Base-by-base conservation (phyloP, 495 filamentous ascomycete species). In the Tuber microsphaerosporum region DNA sequence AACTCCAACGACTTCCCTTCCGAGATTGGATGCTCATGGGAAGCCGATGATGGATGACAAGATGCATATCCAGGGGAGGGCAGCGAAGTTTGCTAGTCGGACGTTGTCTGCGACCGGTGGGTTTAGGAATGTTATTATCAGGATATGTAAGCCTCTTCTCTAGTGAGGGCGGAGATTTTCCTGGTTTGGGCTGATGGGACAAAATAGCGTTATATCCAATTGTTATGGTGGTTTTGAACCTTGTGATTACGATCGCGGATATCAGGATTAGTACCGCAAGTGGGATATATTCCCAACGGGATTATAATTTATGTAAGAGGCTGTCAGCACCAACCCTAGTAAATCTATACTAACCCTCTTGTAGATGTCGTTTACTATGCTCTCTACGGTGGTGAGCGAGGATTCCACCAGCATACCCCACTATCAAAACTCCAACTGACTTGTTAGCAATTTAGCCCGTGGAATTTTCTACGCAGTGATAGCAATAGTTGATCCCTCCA, bases 291-390 rank as follows among this genome's bases (percentile, higher is more conserved):
- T 72, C 77, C 22, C 37, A 51, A 37, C 17, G 45, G 26, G 76
- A 79, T 68, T 79, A 79, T 44, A 56, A 71, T 68, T 65, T 79
- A 7, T 79, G 77, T 79, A 69, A 14, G 72, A 34, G 3, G 5
- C 7, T 3, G 12, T 42, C 37, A 34, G 26, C 26, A 16, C 56
- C 14, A 34, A 12, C 12, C 1, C 44, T 19, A 8, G 14, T 2
- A 22, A 4, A 39, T 2, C 9, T 9, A 8, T 7, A 56, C 76
- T 79, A 34, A 79, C 70, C 42, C 41, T 6, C 34, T 5, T 4
- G 8, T 26, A 79, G 77, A 79, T 26, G 34, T 78, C 56, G n/a
- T 71, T 7, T 79, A 78, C 61, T 79, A 79, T 68, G 70, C 77
- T 8, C 72, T 79, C 61, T 75, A 78, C 56, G 76, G 77, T 46